phyloP scores from a whole-genome alignment of 2,329 filamentous ascomycete species.

The Beauveria brongniartii region DNA sequence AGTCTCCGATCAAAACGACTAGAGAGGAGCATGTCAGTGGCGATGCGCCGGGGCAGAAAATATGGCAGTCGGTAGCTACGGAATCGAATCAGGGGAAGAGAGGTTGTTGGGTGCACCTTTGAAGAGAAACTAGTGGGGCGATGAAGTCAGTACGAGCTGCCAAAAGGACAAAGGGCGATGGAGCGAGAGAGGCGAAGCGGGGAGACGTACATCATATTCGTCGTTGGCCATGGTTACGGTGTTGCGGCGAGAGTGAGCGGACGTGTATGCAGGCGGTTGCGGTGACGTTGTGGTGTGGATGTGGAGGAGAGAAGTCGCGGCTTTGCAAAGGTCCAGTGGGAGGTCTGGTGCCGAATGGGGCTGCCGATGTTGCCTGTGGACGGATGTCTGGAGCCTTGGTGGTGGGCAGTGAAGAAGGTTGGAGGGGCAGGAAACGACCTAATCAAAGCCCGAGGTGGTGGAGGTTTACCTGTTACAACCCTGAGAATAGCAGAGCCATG shows the following conservation, averaged over 20 bases:
- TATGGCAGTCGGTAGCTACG: background rate
- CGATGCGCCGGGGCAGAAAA: slow-evolving; percentile 14
- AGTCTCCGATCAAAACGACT: slow-evolving; percentile 99
- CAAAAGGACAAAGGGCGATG: background rate
- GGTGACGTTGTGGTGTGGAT: slow-evolving; percentile 10
- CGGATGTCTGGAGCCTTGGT: background rate
- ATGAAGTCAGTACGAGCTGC: slow-evolving; percentile 24
- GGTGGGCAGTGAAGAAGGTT: background rate
- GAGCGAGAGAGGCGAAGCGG: slow-evolving; percentile 17
- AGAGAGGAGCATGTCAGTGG: slow-evolving; percentile 25
- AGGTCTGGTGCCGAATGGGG: slow-evolving; percentile 7
- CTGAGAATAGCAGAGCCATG: background rate
- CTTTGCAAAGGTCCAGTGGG: slow-evolving; percentile 2
- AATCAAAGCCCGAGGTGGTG: background rate
- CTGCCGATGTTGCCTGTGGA: background rate
- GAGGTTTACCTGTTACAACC: background rate
- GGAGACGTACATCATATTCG: slow-evolving; percentile 88
- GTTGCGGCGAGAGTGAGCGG: background rate
- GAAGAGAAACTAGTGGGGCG: slow-evolving; percentile 76
- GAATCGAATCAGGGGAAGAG: slow-evolving; percentile 3
- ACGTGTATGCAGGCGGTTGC: slow-evolving; percentile 5
- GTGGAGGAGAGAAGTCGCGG: slow-evolving; percentile 12
- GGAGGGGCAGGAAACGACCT: slow-evolving; percentile 1
- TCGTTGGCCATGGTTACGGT: slow-evolving; percentile 86
- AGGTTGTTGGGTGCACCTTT: slow-evolving; percentile 58